Percentiles rank a stretch among this genome's conserved stretches.
These are phyloP conservation scores for Lactarius vividus DNA, from an alignment of 768 basidiomycete genomes.

Conservation along the genomic window DNA sequence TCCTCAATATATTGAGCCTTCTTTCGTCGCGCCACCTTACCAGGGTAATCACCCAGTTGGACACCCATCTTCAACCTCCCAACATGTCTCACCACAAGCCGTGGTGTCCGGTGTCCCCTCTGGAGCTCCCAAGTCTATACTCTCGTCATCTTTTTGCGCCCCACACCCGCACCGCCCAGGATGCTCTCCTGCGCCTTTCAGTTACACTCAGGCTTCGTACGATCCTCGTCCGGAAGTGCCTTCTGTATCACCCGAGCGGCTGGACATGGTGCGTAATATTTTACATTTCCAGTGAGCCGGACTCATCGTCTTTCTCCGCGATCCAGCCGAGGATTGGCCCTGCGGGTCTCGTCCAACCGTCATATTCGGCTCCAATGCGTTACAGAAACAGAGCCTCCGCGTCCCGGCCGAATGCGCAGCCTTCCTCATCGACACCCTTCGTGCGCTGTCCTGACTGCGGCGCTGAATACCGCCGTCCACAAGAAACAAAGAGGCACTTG, in stretches of 20 bases:
- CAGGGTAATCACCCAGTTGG: neutral
- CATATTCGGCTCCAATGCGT: neutral
- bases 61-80: neutral
- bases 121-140: neutral
- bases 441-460: neutral
- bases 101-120: neutral
- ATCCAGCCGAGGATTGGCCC: neutral
- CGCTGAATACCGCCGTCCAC: neutral
- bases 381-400: too few species aligned
- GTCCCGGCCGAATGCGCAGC: neutral
- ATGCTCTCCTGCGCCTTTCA: neutral
- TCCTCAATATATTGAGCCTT: neutral
- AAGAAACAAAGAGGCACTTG: slow-evolving; percentile 1
- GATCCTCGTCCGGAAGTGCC: neutral
- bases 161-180: neutral
- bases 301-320: neutral
- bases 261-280: neutral
- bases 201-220: neutral
- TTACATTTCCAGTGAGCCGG: neutral
- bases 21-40: neutral
- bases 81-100: neutral
- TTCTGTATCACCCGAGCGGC: neutral
- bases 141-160: neutral
- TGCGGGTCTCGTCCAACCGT: neutral
- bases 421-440: neutral